Evolutionary conservation across 805 yeast genomes (phyloP).

Genomic region (Brettanomyces nanus): DNA sequence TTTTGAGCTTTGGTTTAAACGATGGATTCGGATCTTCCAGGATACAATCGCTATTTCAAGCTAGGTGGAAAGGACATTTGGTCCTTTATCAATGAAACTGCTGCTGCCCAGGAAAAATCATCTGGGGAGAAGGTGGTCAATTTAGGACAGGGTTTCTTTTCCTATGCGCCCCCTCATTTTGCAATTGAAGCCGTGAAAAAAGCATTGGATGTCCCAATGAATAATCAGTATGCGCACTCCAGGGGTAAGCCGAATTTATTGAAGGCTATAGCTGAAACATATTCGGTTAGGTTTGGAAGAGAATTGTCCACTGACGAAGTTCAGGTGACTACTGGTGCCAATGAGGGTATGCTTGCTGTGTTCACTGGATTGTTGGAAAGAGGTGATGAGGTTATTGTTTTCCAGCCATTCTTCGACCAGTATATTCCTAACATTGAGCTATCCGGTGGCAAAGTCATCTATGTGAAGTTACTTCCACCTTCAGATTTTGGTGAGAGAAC

Average conservation of each 20-base stretch:
- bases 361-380: conserved; percentile 77
- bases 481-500: conserved; percentile 50
- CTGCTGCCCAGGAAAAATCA: conserved; percentile 68
- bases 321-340: conserved; percentile 91
- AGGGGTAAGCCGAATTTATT: conserved; percentile 76
- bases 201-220: conserved; percentile 64
- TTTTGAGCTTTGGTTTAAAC: too few species aligned
- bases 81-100: conserved; percentile 92
- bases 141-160: conserved; percentile 95
- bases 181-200: conserved; percentile 74
- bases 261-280: conserved; percentile 60
- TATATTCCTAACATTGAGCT: conserved; percentile 90
- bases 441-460: conserved; percentile 86
- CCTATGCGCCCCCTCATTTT: conserved; percentile 93
- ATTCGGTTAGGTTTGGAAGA: conserved; percentile 58
- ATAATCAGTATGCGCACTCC: conserved; percentile 91
- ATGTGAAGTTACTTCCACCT: conserved; percentile 84
- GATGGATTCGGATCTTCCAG: conserved; percentile 25
- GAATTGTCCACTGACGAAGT: conserved; percentile 51
- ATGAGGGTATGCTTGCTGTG: conserved; percentile 84
- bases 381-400: conserved; percentile 93
- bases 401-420: conserved; percentile 96
- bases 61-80: conserved; percentile 83
- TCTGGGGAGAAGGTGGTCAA: conserved; percentile 75
- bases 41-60: conserved; percentile 61